phyloP scores from a whole-genome alignment of 371 early-diverging fungal genomes.

The Lichtheimia corymbifera region DNA sequence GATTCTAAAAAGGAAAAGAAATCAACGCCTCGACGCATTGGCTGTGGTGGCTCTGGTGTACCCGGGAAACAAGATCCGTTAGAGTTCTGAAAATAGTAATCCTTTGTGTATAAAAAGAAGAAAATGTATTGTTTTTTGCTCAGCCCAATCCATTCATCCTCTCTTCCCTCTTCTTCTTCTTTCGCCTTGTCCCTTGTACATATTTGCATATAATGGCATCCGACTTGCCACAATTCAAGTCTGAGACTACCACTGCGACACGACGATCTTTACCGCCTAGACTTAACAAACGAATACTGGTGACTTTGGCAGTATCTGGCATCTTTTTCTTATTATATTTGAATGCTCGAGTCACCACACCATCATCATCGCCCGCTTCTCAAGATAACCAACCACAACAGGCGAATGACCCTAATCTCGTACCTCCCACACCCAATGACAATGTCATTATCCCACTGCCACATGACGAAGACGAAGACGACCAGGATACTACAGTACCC shows the following conservation, averaged over 20 bases:
- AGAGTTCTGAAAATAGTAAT: slow-evolving; percentile 36
- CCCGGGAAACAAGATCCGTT: slow-evolving; percentile 48
- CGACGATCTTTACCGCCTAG: slow-evolving; percentile 10
- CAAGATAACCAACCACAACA: neutral
- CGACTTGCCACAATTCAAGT: slow-evolving; percentile 21
- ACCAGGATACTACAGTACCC: no score
- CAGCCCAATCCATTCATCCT: neutral
- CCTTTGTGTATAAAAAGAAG: neutral
- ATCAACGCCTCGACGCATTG: slow-evolving; percentile 22
- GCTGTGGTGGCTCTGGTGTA: slow-evolving; percentile 38
- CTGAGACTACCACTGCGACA: slow-evolving; percentile 10
- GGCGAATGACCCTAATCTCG: no score
- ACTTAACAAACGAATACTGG: slow-evolving; percentile 14
- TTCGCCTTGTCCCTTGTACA: neutral
- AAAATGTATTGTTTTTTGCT: neutral
- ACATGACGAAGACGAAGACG: neutral
- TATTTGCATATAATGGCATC: slow-evolving; percentile 12
- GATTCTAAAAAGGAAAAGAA: slow-evolving; percentile 17
- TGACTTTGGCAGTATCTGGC: slow-evolving; percentile 14
- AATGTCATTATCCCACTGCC: neutral
- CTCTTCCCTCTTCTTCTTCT: neutral
- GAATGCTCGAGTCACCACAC: slow-evolving; percentile 10
- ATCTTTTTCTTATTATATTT: slow-evolving; percentile 14
- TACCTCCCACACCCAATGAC: neutral
- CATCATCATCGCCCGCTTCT: slow-evolving; percentile 1